Percentiles rank a stretch among this genome's conserved stretches.
These are phyloP conservation scores for Hamamelis virginiana DNA, from an alignment of 164 flowering plant genomes.

Conservation along the genomic window DNA sequence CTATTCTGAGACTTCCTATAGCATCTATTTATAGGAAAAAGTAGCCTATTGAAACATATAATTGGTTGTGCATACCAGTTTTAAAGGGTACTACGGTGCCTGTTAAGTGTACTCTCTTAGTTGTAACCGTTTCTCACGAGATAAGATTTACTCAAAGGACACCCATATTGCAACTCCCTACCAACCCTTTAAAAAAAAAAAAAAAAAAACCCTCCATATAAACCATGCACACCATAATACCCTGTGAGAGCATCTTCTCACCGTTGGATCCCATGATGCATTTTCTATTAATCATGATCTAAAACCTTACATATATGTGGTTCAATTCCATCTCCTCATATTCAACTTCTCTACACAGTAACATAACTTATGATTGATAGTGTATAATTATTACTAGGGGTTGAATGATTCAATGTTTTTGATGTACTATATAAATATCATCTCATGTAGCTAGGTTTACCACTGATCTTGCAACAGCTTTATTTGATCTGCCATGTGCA, in stretches of 20 bases:
- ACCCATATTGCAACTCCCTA: constrained; percentile 16
- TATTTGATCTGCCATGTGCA: background rate
- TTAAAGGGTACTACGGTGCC: background rate
- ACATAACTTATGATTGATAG: too few species aligned
- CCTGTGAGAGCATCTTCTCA: background rate
- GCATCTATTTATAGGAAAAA: constrained; percentile 23
- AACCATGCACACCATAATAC: background rate
- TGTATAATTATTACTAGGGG: background rate
- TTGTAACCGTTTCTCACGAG: constrained; percentile 22
- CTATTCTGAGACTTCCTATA: constrained; percentile 3
- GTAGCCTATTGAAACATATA: background rate
- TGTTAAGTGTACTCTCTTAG: constrained; percentile 15
- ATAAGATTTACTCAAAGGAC: background rate
- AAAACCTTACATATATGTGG: too few species aligned
- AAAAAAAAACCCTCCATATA: background rate
- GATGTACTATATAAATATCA: too few species aligned
- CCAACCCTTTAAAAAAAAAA: too few species aligned
- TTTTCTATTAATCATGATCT: too few species aligned
- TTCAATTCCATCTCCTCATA: too few species aligned
- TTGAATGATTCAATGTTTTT: background rate
- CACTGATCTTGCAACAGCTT: background rate
- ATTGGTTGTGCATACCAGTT: background rate
- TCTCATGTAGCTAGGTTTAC: too few species aligned
- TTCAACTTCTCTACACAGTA: too few species aligned
- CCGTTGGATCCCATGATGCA: too few species aligned